Base-by-base conservation (phyloP, 2,329 filamentous ascomycete species). In the Pseudogymnoascus sp. region DNA sequence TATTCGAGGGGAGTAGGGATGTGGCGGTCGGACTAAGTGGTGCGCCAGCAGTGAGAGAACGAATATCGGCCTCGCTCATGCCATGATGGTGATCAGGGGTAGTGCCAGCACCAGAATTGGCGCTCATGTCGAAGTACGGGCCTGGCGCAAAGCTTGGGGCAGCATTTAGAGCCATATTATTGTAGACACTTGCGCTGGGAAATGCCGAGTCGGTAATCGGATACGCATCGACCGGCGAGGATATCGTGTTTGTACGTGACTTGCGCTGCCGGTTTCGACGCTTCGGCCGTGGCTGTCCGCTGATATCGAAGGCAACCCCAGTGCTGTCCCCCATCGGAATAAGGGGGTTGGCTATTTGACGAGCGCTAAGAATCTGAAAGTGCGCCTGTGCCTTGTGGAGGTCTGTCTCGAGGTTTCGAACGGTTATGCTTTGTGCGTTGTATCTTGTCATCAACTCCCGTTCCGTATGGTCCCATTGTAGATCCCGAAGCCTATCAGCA, bases 11-110 rank as follows among this genome's bases (percentile, higher is more conserved):
- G 13, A 95, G 76, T 3, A 93, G 78, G 13, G 87, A 82, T 29
- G 88, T 86, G 2, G 90, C 90, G 3, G 88, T 89, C 1, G 90
- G 90, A 68, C 89, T 92, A 72, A 93, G 83, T 0, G 88, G 88
- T 2, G 88, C 89, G 29, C 84, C 85, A 15, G 80, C 82, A 2
- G 81, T 85, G 36, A 88, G 72, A 15, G 79, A 79, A 63, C 84
- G 83, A 4, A 87, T 75, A 15, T 88, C 86, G 1, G 84, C 81
- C 33, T 89, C 87, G 5, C 83, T 84, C 61, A 86, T 78, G 8
- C 72, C 68, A 65, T 76, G 66, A 65, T 77, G 67, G 68, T 73
- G 68, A 72, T 74, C 65, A 13, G 68, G 69, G 2, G 68, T 65
- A 69, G 72, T 68, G n/a, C 67, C 66, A n/a, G 66, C 68, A 58